Base-by-base conservation (phyloP, 192 early-diverging fungal species). In the Coemansia guatemalensis region DNA sequence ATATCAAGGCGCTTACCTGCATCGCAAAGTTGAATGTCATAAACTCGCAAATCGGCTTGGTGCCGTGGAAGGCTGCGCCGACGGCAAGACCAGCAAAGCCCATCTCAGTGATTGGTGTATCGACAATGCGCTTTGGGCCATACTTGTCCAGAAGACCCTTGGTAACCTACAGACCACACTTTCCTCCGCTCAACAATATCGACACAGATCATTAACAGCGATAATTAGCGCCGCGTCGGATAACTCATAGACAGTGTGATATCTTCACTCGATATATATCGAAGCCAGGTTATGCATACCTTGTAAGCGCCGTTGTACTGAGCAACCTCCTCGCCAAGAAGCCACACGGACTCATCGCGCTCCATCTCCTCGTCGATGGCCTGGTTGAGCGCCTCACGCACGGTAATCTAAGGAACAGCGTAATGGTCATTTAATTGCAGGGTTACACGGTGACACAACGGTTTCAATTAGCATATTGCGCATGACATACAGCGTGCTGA, bases 1-100 rank as follows among this genome's bases (percentile, higher is more conserved):
- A 39, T 39, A 39, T 39, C 35, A 39, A 53, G 53, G 17, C 22
- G 23, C 65, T 70, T 80, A 93, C 92, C 88, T 99, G 96, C 94
- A 99, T 95, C 30, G 95, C 92, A 87, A 99, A 99, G 91, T 99
- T 99, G 80, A 94, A 97, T 62, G 96, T 99, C 96, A 99, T 99
- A 82, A 99, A 99, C 85, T 99, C 95, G 86, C 96, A 99, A 62
- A 99, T 89, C 27, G 96, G 96, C 84, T 90, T 93, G 55, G 96
- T 85, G 44, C 96, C 96, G 64, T 88, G 84, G 64, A 99, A 85
- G 29, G 95, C 96, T 30, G 95, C 90, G 50, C 96, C 96, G 54
- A 95, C 87, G 71, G 96, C 96, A 52, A 99, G 84, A 75, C 96
- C 96, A 62, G 93, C 90, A 67, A 99, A 94, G 56, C 96, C 96